Evolutionary conservation across 495 filamentous ascomycete genomes (phyloP), one percentile per base, ranked within the genome.

Genomic region (Lasiosphaeria hispida): DNA sequence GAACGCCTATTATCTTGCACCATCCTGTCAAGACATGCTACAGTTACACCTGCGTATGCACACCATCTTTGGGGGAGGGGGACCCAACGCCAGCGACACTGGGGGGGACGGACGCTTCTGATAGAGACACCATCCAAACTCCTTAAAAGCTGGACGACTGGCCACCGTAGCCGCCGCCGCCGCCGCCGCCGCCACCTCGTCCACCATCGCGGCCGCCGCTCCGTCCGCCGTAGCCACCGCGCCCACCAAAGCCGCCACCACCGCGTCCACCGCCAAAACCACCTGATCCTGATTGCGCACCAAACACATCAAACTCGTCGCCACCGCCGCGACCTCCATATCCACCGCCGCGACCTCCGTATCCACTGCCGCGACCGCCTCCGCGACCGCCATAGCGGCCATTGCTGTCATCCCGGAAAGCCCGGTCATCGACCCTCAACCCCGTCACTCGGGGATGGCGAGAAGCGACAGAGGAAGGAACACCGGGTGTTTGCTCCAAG

Each of bases 401-500:
- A 45, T 36, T 40, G 7, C 50, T 56, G 30, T 54, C 43, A 11
- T n/a, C n/a, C n/a, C 39, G 40, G 23, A 45, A 47, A 17, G 50
- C 34, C 11, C 19, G 34, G 9, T 63, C 66, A 8, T 10, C 73
- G 18, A 87, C 43, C 4, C 84, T 83, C 4, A 67, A 60, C 8
- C 81, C 44, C 1, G 66, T 45, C 0, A 38, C 17, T 0, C 55
- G 4, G 15, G 40, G 36, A 34, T 40, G 13, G 11, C 13, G 55
- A 14, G 36, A 30, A 30, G 23, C 5, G 1, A 14, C 17, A 13
- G 7, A 23, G 7, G 7, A 59, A 10, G 65, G 44, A 8, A 96
- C 62, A 3, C 58, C 58, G 1, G 91, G 91, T 9, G 81, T 77
- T 53, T 77, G 57, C 0, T 71, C 53, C 75, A 89, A 75, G 9